These are phyloP conservation scores for Trifolium pratense DNA, from an alignment of 306 rosid genomes.

Conservation along the genomic window DNA sequence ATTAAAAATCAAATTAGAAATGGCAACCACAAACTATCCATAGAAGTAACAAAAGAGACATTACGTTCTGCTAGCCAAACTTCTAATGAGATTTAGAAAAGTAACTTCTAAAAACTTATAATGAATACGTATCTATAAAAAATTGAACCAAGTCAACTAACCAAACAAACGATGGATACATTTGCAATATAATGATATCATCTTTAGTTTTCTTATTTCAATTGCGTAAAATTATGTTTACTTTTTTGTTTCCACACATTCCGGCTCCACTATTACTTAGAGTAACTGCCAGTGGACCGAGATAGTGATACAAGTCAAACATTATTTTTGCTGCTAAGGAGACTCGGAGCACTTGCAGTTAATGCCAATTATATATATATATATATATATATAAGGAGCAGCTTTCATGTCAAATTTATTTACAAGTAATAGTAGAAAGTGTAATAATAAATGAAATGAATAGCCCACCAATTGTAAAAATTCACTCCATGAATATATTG, in stretches of 20 bases:
- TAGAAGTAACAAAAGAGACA: neutral
- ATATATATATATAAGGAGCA: neutral
- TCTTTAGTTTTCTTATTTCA: neutral
- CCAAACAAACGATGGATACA: neutral
- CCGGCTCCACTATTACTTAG: constrained; percentile 13
- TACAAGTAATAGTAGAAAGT: constrained; percentile 9
- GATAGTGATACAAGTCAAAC: constrained; percentile 16
- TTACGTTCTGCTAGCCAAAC: constrained; percentile 17
- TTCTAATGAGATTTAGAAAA: constrained; percentile 31
- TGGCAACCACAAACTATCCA: constrained; percentile 24
- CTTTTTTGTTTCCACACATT: neutral
- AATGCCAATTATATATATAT: constrained; percentile 12
- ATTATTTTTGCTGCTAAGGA: neutral
- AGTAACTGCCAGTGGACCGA: constrained; percentile 8
- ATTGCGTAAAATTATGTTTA: neutral
- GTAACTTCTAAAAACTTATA: neutral
- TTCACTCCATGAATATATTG: constrained; percentile 79
- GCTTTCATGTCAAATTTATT: constrained; percentile 34
- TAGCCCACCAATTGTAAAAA: constrained; percentile 76
- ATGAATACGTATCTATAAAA: no score
- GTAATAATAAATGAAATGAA: constrained; percentile 34
- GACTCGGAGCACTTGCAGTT: constrained; percentile 11
- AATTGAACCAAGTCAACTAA: no score
- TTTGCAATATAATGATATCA: neutral
- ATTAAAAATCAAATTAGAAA: constrained; percentile 45